These are phyloP conservation scores for Nematodospora anomalae DNA, from an alignment of 1,139 yeast genomes.

Conservation along the genomic window DNA sequence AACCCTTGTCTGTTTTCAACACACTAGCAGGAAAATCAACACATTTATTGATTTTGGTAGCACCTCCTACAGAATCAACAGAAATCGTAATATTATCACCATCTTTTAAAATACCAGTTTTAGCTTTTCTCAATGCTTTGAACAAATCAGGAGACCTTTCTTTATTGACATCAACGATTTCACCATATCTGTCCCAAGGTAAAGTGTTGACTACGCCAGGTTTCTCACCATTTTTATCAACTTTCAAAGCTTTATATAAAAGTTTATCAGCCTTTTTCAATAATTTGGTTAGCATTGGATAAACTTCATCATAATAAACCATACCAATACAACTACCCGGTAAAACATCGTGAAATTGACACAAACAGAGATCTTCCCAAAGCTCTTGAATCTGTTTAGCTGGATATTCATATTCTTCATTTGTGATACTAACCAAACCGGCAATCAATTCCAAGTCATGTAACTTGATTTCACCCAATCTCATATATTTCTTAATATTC, in stretches of 20 bases:
- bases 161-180: constrained; percentile 41
- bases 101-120: constrained; percentile 4
- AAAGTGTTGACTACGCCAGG: constrained; percentile 50
- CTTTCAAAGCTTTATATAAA: constrained; percentile 49
- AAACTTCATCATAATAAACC: constrained; percentile 91
- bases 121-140: constrained; percentile 8
- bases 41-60: constrained; percentile 18
- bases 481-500: constrained; percentile 74
- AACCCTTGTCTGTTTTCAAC: constrained; percentile 38
- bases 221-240: constrained; percentile 14
- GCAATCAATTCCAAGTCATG: constrained; percentile 87
- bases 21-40: constrained; percentile 49
- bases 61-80: constrained; percentile 16
- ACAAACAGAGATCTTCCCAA: constrained; percentile 87
- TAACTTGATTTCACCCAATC: constrained; percentile 72
- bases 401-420: constrained; percentile 66
- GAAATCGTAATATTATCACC: constrained; percentile 13
- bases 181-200: constrained; percentile 64
- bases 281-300: constrained; percentile 67
- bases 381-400: constrained; percentile 59
- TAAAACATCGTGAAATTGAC: constrained; percentile 95
- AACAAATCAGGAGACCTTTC: constrained; percentile 14
- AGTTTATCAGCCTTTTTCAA: constrained; percentile 54
- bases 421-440: constrained; percentile 63
- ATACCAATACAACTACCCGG: constrained; percentile 96